phyloP scores from a whole-genome alignment of 1,284 basidiomycete genomes.

The Filobasidium uniguttulatum region DNA sequence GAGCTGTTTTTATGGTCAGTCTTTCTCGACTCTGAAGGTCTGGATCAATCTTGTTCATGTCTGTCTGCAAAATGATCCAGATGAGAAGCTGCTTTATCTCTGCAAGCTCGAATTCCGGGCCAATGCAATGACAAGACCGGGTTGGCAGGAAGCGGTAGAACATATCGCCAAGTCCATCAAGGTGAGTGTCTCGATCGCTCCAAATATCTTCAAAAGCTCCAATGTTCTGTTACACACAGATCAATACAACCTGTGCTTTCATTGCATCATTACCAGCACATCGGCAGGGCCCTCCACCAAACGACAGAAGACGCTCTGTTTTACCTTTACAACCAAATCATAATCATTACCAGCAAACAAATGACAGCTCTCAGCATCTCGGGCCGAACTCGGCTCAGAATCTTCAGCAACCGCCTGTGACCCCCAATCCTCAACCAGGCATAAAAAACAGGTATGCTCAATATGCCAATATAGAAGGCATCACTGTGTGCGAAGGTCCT shows the following conservation, averaged over 20 bases:
- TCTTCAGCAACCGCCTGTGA: conserved; percentile 6
- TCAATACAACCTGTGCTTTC: conserved; percentile 10
- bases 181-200: neutral
- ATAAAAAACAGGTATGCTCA: conserved; percentile 1
- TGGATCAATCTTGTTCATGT: too few species aligned
- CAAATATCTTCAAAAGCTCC: neutral
- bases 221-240: neutral
- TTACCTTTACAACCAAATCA: neutral
- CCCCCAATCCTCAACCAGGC: conserved; percentile 10
- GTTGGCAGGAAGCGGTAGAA: neutral
- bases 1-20: conserved; percentile 11
- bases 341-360: neutral
- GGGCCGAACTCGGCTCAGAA: neutral
- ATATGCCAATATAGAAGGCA: conserved; percentile 8
- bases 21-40: neutral
- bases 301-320: neutral
- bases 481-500: conserved; percentile 10
- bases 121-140: neutral
- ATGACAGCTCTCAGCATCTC: neutral
- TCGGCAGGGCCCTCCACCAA: neutral
- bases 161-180: conserved; percentile 3
- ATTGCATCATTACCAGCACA: conserved; percentile 1
- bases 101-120: conserved; percentile 4
- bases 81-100: conserved; percentile 10
- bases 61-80: too few species aligned